phyloP scores from a whole-genome alignment of 1,284 basidiomycete species.

The Cryptococcus maquisensis region DNA sequence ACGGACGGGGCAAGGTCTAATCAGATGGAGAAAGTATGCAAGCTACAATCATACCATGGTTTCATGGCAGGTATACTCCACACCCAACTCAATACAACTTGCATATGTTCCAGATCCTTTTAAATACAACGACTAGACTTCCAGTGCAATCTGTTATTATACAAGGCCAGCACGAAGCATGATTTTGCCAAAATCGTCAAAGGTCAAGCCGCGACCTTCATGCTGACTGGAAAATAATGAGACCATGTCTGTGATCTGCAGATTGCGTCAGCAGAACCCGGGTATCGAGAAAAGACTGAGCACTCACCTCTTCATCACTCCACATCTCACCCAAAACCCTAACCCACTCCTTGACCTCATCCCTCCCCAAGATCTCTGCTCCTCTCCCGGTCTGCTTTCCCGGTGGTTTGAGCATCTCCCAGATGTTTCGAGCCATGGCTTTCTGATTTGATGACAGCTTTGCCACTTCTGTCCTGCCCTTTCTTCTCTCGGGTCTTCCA shows the following conservation, averaged over 20 bases:
- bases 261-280: neutral
- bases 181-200: constrained; percentile 45
- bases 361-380: constrained; percentile 28
- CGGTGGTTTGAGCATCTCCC: constrained; percentile 40
- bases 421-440: constrained; percentile 38
- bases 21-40: neutral
- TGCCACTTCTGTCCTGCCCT: constrained; percentile 7
- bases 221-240: constrained; percentile 45
- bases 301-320: constrained; percentile 46
- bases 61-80: neutral
- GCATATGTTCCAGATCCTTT: neutral
- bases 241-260: constrained; percentile 43
- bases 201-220: constrained; percentile 40
- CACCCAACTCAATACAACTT: neutral
- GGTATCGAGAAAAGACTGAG: neutral
- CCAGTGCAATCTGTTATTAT: constrained; percentile 12
- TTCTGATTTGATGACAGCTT: constrained; percentile 34
- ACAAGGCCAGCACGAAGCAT: constrained; percentile 44
- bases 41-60: neutral
- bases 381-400: constrained; percentile 1
- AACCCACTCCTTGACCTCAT: constrained; percentile 43
- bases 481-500: constrained; percentile 9
- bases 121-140: no score
- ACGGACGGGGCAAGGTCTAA: constrained; percentile 19
- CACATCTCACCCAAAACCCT: constrained; percentile 46